A percentile compares a stretch with the other conserved stretches of the same genome.
Evolutionary conservation across 2,329 filamentous ascomycete genomes (phyloP).

Genomic region (Thermothelomyces thermophilus): DNA sequence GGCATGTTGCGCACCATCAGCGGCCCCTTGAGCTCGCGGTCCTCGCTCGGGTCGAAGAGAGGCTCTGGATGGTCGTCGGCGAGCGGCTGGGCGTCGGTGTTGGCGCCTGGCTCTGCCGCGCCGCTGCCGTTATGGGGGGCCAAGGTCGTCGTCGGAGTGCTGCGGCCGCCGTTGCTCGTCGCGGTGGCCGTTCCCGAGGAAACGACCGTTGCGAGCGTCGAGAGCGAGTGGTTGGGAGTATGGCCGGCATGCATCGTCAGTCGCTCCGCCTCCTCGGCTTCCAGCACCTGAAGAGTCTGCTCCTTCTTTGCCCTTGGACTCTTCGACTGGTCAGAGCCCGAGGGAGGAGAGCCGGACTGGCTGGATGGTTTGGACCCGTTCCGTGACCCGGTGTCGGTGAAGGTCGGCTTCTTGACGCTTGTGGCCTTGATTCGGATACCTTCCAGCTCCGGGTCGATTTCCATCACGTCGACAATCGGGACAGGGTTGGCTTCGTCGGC

Average conservation of each 20-base stretch:
- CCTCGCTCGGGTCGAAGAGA: conserved; percentile 36
- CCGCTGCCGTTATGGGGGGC: conserved; percentile 16
- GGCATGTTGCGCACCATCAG: conserved; percentile 50
- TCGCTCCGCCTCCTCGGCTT: conserved; percentile 43
- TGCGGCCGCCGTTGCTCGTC: conserved; percentile 35
- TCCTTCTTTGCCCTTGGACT: conserved; percentile 32
- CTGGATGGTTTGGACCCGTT: conserved; percentile 26
- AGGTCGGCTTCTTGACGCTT: conserved; percentile 47
- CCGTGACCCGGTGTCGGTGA: conserved; percentile 35
- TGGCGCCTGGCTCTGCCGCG: neutral
- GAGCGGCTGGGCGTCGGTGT: neutral
- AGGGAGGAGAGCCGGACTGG: conserved; percentile 27
- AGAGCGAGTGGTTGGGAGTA: conserved; percentile 55
- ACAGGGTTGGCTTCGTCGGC: conserved; percentile 31
- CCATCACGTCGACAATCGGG: conserved; percentile 50
- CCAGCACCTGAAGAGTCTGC: conserved; percentile 40
- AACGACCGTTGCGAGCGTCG: conserved; percentile 40
- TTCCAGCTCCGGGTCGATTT: conserved; percentile 53
- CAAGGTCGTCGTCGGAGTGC: conserved; percentile 31
- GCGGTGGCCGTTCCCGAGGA: conserved; percentile 37
- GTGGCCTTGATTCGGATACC: conserved; percentile 51
- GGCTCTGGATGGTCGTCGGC: conserved; percentile 21
- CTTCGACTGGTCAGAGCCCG: conserved; percentile 26
- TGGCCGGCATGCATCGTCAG: conserved; percentile 58
- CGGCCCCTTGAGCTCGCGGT: conserved; percentile 44